Conservation (phyloP, 2,329 filamentous ascomycete species). For the Pseudocercospora musae region DNA sequence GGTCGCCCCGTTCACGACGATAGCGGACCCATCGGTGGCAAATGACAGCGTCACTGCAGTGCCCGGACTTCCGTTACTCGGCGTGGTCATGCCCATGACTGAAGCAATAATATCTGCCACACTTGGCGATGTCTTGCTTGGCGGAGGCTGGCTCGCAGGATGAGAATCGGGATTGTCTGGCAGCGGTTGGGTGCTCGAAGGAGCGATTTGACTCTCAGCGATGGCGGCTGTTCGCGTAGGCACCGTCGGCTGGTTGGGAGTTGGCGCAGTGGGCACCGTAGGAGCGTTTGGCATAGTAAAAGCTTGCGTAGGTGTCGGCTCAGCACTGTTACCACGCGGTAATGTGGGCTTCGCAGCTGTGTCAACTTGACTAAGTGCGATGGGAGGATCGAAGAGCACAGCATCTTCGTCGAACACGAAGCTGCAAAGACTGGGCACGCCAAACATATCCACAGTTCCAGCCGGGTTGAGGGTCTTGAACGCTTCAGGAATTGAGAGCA, state of each 20-base stretch:
- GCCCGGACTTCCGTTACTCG: background rate
- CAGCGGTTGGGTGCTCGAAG: background rate
- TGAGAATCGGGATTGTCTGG: background rate
- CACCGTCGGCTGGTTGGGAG: background rate
- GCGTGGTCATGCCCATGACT: slow-evolving; percentile 5
- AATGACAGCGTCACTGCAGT: background rate
- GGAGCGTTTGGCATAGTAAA: background rate
- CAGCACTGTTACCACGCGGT: slow-evolving; percentile 1
- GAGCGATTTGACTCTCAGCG: background rate
- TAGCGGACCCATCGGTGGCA: background rate
- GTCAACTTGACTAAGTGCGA: slow-evolving; percentile 11
- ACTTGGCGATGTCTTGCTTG: background rate
- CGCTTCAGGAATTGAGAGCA: slow-evolving; percentile 20
- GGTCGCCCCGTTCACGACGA: slow-evolving; percentile 6
- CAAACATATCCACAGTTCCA: background rate
- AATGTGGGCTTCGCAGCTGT: slow-evolving; percentile 8
- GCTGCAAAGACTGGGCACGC: background rate
- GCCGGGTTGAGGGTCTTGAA: slow-evolving; percentile 17
- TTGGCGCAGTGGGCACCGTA: background rate
- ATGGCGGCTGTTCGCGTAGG: background rate
- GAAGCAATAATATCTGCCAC: slow-evolving; percentile 6
- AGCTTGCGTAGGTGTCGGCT: slow-evolving; percentile 1
- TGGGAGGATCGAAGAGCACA: slow-evolving; percentile 26
- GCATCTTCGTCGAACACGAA: slow-evolving; percentile 16
- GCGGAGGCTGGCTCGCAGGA: background rate